Conservation (phyloP, 1,139 yeast species). For the Wickerhamomyces sp. region DNA sequence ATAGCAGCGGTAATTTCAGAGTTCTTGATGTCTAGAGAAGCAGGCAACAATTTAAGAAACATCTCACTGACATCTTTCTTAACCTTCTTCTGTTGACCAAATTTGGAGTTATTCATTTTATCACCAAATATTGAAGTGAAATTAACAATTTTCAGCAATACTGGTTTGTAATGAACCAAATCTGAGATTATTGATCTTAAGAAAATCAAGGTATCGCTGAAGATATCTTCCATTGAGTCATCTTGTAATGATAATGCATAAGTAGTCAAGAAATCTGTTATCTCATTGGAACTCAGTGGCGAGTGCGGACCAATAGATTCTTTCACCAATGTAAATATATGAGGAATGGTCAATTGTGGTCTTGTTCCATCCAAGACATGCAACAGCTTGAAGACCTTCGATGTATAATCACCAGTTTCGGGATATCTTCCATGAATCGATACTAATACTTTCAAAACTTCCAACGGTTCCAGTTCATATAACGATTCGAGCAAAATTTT, state of each 20-base stretch:
- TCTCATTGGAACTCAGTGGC: slow-evolving; percentile 6
- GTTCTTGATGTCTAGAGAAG: slow-evolving; percentile 27
- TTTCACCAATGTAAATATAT: slow-evolving; percentile 15
- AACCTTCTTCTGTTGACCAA: slow-evolving; percentile 55
- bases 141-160: slow-evolving; percentile 48
- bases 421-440: slow-evolving; percentile 19
- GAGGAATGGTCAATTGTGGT: slow-evolving; percentile 69
- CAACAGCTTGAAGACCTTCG: slow-evolving; percentile 48
- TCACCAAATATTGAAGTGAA: slow-evolving; percentile 46
- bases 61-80: slow-evolving; percentile 65
- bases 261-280: slow-evolving; percentile 47
- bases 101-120: slow-evolving; percentile 52
- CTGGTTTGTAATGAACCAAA: slow-evolving; percentile 39
- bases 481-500: slow-evolving; percentile 65
- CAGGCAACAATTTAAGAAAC: slow-evolving; percentile 50
- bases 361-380: slow-evolving; percentile 84
- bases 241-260: slow-evolving; percentile 64
- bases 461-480: slow-evolving; percentile 66
- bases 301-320: slow-evolving; percentile 2
- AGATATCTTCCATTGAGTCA: slow-evolving; percentile 74
- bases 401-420: slow-evolving; percentile 20
- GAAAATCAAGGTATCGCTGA: slow-evolving; percentile 52
- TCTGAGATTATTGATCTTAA: slow-evolving; percentile 53
- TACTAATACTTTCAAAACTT: slow-evolving; percentile 64
- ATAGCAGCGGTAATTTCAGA: slow-evolving; percentile 16